A percentile compares a stretch with the other conserved stretches of the same genome.
Evolutionary conservation across 2,329 filamentous ascomycete genomes (phyloP).

Genomic region (Fusarium miscanthi): DNA sequence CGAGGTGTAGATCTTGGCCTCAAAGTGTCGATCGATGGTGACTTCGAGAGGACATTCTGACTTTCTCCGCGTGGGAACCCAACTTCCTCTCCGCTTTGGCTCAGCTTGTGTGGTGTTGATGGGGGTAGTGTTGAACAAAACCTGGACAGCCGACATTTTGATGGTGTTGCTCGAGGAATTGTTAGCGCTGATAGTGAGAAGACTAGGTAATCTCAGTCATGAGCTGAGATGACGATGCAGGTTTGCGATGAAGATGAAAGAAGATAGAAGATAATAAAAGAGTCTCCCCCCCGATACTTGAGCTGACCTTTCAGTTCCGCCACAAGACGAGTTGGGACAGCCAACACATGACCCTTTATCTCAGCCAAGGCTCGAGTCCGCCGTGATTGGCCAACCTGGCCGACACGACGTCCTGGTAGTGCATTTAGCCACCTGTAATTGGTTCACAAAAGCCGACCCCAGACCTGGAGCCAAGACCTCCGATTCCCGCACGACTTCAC

Average conservation of each 20-base stretch:
- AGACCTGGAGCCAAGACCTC: conserved; percentile 1
- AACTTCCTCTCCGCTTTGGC: conserved; percentile 24
- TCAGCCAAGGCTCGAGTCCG: conserved; percentile 11
- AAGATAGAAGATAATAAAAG: not conserved
- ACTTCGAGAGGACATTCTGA: conserved; percentile 27
- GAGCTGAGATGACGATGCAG: not conserved
- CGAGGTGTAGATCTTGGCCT: conserved; percentile 35
- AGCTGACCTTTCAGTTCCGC: conserved; percentile 27
- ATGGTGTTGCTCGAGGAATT: not conserved
- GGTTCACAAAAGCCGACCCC: conserved; percentile 26
- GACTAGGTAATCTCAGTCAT: not conserved
- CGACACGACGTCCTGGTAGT: conserved; percentile 13
- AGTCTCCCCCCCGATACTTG: conserved; percentile 11
- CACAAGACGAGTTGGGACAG: conserved; percentile 10
- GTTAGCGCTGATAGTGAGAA: no score
- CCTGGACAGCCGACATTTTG: conserved; percentile 12
- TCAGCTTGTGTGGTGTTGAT: not conserved
- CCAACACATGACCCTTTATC: conserved; percentile 33
- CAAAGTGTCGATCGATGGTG: conserved; percentile 30
- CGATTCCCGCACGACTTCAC: conserved; percentile 3
- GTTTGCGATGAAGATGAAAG: not conserved
- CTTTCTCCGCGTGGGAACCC: conserved; percentile 16
- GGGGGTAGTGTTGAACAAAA: conserved; percentile 8
- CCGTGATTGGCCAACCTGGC: conserved; percentile 15
- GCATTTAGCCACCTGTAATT: conserved; percentile 3